These are phyloP conservation scores for Penicillium sp. DNA, from an alignment of 2,329 filamentous ascomycete species.

Conservation along the genomic window DNA sequence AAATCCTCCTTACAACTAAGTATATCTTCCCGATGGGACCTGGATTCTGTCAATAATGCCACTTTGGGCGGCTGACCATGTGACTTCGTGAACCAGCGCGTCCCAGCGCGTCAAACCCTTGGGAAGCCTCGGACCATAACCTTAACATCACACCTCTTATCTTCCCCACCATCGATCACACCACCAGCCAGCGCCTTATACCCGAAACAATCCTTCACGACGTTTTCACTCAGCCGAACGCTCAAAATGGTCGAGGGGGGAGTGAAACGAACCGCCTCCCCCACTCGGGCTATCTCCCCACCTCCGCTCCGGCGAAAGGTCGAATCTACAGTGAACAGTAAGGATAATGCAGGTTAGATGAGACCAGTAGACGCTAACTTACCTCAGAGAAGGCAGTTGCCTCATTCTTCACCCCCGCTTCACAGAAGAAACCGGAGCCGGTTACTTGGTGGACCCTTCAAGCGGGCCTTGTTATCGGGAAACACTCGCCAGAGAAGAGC, in stretches of 20 bases:
- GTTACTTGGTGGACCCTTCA: slow-evolving; percentile 71
- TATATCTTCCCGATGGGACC: background rate
- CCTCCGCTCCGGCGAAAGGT: slow-evolving; percentile 61
- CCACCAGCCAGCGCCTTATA: background rate
- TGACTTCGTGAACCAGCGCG: slow-evolving; percentile 44
- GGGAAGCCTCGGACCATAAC: background rate
- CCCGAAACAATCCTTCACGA: slow-evolving; percentile 1
- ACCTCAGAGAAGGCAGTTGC: background rate
- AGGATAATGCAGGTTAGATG: slow-evolving; percentile 15
- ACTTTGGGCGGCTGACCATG: slow-evolving; percentile 31
- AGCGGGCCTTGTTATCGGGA: slow-evolving; percentile 76
- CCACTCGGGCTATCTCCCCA: slow-evolving; percentile 56
- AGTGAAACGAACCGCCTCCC: slow-evolving; percentile 42
- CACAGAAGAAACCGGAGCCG: slow-evolving; percentile 79
- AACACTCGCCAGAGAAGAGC: slow-evolving; percentile 57
- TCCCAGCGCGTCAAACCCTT: slow-evolving; percentile 29
- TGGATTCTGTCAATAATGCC: slow-evolving; percentile 3
- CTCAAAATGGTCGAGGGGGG: slow-evolving; percentile 34
- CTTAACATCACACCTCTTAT: background rate
- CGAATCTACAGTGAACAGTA: slow-evolving; percentile 59
- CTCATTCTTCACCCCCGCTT: slow-evolving; percentile 81
- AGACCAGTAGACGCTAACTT: background rate
- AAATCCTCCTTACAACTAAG: background rate
- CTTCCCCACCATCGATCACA: slow-evolving; percentile 2
- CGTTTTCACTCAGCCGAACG: slow-evolving; percentile 15